A percentile compares a stretch with the other conserved stretches of the same genome.
Conservation (phyloP, 2,329 filamentous ascomycete genomes). For the Mycogone perniciosa region DNA sequence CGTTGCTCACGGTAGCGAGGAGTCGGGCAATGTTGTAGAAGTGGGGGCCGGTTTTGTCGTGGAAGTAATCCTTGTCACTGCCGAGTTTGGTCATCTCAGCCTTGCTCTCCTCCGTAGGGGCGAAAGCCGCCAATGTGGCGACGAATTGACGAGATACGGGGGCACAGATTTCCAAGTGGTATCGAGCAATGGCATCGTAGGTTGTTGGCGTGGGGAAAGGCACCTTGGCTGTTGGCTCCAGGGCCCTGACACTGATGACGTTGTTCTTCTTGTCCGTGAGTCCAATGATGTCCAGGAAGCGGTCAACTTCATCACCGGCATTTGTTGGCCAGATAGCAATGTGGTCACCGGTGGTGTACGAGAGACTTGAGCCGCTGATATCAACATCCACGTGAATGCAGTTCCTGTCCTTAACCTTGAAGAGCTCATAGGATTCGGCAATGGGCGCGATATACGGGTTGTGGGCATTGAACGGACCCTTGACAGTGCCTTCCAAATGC, state of each 20-base stretch:
- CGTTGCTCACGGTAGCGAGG: constrained; percentile 64
- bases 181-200: constrained; percentile 86
- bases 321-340: constrained; percentile 98
- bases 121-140: constrained; percentile 78
- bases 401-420: constrained; percentile 83
- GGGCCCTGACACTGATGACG: constrained; percentile 81
- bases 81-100: constrained; percentile 84
- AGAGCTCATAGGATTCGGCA: constrained; percentile 82
- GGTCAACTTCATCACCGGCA: constrained; percentile 83
- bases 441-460: constrained; percentile 97
- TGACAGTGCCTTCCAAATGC: constrained; percentile 78
- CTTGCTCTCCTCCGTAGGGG: constrained; percentile 78
- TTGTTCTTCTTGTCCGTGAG: constrained; percentile 69
- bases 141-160: constrained; percentile 95
- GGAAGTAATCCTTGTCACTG: constrained; percentile 92
- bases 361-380: constrained; percentile 79
- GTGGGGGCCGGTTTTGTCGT: constrained; percentile 71
- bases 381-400: constrained; percentile 96
- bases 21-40: constrained; percentile 88
- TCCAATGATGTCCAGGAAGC: constrained; percentile 74
- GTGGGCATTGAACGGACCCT: constrained; percentile 91
- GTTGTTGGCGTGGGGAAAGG: constrained; percentile 97
- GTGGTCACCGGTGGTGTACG: constrained; percentile 95
- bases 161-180: constrained; percentile 94
- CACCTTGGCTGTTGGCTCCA: constrained; percentile 93